Percentiles rank a stretch among this genome's conserved stretches.
Evolutionary conservation across 345 rosid genomes (phyloP).

Genomic region (Atalantia buxifolia): DNA sequence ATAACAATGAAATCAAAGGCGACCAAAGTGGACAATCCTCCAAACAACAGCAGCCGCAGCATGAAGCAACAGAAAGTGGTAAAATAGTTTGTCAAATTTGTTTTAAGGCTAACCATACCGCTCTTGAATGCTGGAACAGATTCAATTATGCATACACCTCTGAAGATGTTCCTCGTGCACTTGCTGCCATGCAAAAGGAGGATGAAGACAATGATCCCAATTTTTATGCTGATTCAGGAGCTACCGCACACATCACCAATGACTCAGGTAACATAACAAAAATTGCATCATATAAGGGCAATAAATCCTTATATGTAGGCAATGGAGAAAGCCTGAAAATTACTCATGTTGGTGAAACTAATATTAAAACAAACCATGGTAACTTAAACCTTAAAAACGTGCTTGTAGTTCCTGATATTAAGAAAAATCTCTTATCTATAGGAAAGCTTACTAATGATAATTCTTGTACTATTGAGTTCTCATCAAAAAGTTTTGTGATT

Average conservation of each 20-base stretch:
- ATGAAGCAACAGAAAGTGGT: background rate
- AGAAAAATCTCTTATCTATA: too few relatives aligned
- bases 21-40: background rate
- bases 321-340: too few relatives aligned
- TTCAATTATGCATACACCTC: background rate
- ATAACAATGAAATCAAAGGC: background rate
- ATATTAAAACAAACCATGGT: too few relatives aligned
- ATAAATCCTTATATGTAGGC: too few relatives aligned
- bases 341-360: too few relatives aligned
- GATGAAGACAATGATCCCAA: background rate
- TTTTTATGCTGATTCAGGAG: background rate
- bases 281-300: too few relatives aligned
- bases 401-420: too few relatives aligned
- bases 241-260: background rate
- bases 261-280: too few relatives aligned
- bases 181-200: background rate
- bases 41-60: background rate
- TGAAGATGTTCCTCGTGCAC: background rate
- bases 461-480: too few relatives aligned
- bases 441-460: too few relatives aligned
- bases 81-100: background rate
- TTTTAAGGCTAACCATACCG: background rate
- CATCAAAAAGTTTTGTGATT: too few relatives aligned
- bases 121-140: background rate
- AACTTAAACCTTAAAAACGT: too few relatives aligned